These are phyloP conservation scores for Kazachstania sp. DNA, from an alignment of 1,139 yeast species.

Conservation along the genomic window DNA sequence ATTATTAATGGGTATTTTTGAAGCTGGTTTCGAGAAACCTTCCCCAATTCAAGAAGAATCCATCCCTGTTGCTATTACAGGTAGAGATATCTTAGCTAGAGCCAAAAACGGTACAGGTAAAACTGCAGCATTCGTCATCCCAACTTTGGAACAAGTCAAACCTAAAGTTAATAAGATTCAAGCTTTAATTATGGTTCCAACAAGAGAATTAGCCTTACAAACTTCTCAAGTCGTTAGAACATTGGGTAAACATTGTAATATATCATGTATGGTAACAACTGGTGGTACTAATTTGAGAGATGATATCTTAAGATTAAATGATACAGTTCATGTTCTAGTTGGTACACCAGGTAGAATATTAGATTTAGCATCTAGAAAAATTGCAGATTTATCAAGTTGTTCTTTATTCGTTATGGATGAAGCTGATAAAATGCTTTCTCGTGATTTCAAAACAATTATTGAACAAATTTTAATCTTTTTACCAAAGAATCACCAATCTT, in stretches of 20 bases:
- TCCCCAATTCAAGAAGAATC: conserved; percentile 98
- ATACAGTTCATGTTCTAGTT: conserved; percentile 83
- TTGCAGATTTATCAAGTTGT: conserved; percentile 83
- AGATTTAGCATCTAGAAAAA: conserved; percentile 81
- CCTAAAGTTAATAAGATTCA: conserved; percentile 82
- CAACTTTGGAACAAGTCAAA: conserved; percentile 74
- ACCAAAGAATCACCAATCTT: conserved; percentile 74
- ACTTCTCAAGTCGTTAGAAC: conserved; percentile 97
- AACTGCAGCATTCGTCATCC: conserved; percentile 92
- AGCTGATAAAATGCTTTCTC: conserved; percentile 92
- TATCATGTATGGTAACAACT: conserved; percentile 95
- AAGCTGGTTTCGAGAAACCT: conserved; percentile 97
- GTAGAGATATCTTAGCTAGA: conserved; percentile 93
- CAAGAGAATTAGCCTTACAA: conserved; percentile 93
- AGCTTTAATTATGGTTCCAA: conserved; percentile 82
- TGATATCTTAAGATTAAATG: conserved; percentile 86
- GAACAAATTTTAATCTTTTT: conserved; percentile 80
- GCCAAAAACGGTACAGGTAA: conserved; percentile 99
- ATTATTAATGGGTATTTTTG: conserved; percentile 94
- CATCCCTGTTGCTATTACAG: conserved; percentile 90
- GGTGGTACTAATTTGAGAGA: conserved; percentile 96
- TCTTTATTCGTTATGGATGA: conserved; percentile 95
- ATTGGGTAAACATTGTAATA: conserved; percentile 87
- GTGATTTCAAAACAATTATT: conserved; percentile 81
- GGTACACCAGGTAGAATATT: conserved; percentile 97